Evolutionary conservation across 257 asterid genomes (phyloP).

Genomic region (Pogostemon cablin): DNA sequence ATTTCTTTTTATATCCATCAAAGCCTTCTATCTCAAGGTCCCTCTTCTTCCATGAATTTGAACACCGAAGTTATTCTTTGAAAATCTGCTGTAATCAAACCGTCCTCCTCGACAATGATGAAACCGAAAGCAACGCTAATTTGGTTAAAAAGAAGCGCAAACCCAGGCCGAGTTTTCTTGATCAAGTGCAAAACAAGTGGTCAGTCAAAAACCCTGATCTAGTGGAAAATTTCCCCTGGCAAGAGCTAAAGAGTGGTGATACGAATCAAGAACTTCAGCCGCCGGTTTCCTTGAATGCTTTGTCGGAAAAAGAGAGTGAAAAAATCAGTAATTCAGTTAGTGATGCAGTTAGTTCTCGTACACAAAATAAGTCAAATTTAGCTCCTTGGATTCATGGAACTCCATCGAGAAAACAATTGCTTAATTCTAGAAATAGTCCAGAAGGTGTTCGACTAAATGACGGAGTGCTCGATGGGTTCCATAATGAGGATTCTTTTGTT

Average conservation of each 20-base stretch:
- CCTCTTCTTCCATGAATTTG: slow-evolving; percentile 30
- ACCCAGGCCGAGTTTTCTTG: slow-evolving; percentile 82
- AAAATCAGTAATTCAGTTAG: slow-evolving; percentile 15
- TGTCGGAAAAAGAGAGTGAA: slow-evolving; percentile 34
- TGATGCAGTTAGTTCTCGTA: slow-evolving; percentile 31
- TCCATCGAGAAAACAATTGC: slow-evolving; percentile 34
- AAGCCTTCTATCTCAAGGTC: slow-evolving; percentile 32
- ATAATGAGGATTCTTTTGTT: slow-evolving; percentile 31
- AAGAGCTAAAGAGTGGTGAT: slow-evolving; percentile 39
- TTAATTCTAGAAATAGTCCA: slow-evolving; percentile 30
- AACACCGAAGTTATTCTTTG: slow-evolving; percentile 26
- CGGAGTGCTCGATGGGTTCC: slow-evolving; percentile 23
- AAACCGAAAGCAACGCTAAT: slow-evolving; percentile 25
- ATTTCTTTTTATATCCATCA: slow-evolving; percentile 42
- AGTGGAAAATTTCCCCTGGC: slow-evolving; percentile 79
- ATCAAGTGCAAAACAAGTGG: slow-evolving; percentile 81
- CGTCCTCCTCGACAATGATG: slow-evolving; percentile 45
- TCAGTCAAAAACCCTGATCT: slow-evolving; percentile 57
- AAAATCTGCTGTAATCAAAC: slow-evolving; percentile 48
- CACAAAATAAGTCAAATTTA: slow-evolving; percentile 42
- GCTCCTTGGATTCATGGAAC: slow-evolving; percentile 83
- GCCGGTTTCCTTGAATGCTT: slow-evolving; percentile 29
- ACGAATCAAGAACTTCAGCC: slow-evolving; percentile 38
- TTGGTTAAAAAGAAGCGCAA: slow-evolving; percentile 60
- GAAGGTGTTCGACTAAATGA: slow-evolving; percentile 25